Percentiles rank a stretch among this genome's conserved stretches.
These are phyloP conservation scores for Aureobasidium lini DNA, from an alignment of 2,329 filamentous ascomycete genomes.

Conservation along the genomic window DNA sequence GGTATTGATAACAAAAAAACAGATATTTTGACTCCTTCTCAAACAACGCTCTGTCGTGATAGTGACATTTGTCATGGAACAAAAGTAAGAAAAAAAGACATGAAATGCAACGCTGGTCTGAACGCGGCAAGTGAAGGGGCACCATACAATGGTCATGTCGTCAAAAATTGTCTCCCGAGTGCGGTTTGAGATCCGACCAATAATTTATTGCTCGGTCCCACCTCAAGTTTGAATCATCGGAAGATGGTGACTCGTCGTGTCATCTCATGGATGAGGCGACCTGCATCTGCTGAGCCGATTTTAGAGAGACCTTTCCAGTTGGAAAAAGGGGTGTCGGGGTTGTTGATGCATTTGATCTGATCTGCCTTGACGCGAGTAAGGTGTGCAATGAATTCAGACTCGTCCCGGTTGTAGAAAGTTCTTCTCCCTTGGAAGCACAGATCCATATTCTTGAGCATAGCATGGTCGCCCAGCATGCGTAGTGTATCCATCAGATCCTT, in stretches of 20 bases:
- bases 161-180: background rate
- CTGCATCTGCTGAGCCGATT: background rate
- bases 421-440: constrained; percentile 38
- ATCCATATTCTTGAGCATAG: constrained; percentile 35
- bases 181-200: background rate
- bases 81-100: background rate
- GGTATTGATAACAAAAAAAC: background rate
- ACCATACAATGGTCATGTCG: background rate
- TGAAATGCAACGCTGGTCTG: background rate
- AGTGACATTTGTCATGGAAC: background rate
- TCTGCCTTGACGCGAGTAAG: constrained; percentile 39
- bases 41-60: background rate
- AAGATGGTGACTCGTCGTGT: constrained; percentile 8
- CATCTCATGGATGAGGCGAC: constrained; percentile 2
- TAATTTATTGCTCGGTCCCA: background rate
- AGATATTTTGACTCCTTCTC: background rate
- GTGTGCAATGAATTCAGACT: constrained; percentile 38
- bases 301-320: constrained; percentile 5
- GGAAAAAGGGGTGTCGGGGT: constrained; percentile 18
- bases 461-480: constrained; percentile 34
- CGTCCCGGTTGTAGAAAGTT: constrained; percentile 25
- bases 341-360: constrained; percentile 28
- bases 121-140: background rate
- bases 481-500: constrained; percentile 39
- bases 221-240: background rate